These are phyloP conservation scores for Saccharomyces uvarum DNA, from an alignment of 1,139 yeast species.

Conservation along the genomic window DNA sequence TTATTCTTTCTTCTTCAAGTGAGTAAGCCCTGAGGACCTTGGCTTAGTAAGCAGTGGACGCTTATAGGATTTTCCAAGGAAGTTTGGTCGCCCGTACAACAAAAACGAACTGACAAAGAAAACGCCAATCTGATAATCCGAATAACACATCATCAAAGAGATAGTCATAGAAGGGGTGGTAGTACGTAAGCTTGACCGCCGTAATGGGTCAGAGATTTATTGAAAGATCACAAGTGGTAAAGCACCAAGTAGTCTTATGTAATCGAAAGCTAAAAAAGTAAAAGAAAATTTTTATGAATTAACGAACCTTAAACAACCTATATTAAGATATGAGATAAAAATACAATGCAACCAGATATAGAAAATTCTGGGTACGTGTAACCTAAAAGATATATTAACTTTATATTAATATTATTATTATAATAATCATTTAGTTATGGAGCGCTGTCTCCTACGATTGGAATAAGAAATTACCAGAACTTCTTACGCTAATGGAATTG, in stretches of 20 bases:
- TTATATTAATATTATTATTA: not conserved
- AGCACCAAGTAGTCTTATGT: no score
- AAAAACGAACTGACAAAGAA: not conserved
- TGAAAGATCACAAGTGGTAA: not conserved
- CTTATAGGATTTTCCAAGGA: not conserved
- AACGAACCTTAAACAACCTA: slow-evolving; percentile 12
- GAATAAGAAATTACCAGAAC: not conserved
- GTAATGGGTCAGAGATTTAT: not conserved
- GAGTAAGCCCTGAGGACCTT: not conserved
- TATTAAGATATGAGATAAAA: slow-evolving; percentile 3
- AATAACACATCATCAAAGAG: not conserved
- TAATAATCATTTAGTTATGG: not conserved
- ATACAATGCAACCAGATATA: not conserved
- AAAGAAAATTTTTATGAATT: slow-evolving; percentile 6
- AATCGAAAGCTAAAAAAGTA: not conserved
- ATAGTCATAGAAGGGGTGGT: not conserved
- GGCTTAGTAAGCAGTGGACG: not conserved
- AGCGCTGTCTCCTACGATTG: not conserved
- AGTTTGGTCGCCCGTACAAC: not conserved
- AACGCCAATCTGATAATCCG: not conserved
- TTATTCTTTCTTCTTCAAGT: not conserved
- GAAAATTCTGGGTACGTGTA: not conserved
- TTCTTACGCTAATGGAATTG: not conserved
- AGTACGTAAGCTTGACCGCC: not conserved
- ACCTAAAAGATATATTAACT: not conserved